These are phyloP conservation scores for Spizellomyces punctatus DNA, from an alignment of 192 early-diverging fungal genomes.

Conservation along the genomic window DNA sequence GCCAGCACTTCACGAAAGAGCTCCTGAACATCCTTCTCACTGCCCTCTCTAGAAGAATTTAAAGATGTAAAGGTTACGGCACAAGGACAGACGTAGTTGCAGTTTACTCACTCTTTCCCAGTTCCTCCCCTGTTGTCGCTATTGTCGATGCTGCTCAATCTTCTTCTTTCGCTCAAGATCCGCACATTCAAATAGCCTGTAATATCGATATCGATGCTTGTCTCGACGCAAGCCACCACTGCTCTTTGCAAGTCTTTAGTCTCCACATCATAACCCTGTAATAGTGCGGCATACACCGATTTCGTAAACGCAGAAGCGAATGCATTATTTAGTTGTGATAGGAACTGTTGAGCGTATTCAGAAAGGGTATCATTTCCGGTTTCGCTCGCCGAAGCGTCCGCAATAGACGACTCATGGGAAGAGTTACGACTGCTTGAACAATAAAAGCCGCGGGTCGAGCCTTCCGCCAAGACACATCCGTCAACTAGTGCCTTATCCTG, in stretches of 20 bases:
- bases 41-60: background rate
- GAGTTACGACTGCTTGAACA: background rate
- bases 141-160: background rate
- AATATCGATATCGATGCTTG: conserved; percentile 42
- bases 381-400: background rate
- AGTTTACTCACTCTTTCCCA: background rate
- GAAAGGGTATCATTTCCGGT: background rate
- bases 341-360: conserved; percentile 4
- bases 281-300: conserved; percentile 40
- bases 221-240: conserved; percentile 29
- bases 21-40: conserved; percentile 16
- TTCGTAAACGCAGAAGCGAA: conserved; percentile 37
- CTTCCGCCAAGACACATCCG: background rate
- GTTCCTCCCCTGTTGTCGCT: background rate
- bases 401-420: no score
- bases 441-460: background rate
- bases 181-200: conserved; percentile 45
- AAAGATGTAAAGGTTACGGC: background rate
- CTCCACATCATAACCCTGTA: conserved; percentile 37
- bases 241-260: conserved; percentile 36
- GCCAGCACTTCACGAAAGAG: conserved; percentile 59
- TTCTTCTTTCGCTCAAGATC: background rate
- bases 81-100: no score
- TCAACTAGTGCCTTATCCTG: background rate
- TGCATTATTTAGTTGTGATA: conserved; percentile 15